phyloP scores from a whole-genome alignment of 176 grass and related monocot species.

The Avena insularis region DNA sequence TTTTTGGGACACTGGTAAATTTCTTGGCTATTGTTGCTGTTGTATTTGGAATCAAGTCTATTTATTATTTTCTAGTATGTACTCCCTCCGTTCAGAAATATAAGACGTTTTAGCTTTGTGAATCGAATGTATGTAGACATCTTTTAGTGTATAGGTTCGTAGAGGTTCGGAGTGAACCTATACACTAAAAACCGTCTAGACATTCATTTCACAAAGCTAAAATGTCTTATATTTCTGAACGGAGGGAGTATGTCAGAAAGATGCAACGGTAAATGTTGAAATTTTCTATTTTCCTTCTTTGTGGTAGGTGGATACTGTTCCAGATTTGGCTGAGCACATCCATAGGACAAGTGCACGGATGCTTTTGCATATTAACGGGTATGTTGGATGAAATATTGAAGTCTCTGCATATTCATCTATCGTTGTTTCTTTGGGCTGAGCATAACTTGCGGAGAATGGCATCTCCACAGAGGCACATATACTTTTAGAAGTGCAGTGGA shows the following conservation, averaged over 20 bases:
- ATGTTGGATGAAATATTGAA: constrained; percentile 33
- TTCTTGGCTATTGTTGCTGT: constrained; percentile 20
- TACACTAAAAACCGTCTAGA: no score
- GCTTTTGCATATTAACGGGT: constrained; percentile 99
- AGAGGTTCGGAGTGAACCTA: no score
- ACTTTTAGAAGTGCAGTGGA: constrained; percentile 14
- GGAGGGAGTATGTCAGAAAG: background rate
- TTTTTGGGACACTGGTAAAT: constrained; percentile 80
- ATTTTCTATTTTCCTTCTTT: constrained; percentile 36
- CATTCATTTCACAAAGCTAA: no score
- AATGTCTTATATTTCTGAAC: no score
- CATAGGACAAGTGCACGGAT: constrained; percentile 85
- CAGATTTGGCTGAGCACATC: constrained; percentile 91
- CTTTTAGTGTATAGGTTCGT: no score
- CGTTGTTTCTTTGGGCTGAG: constrained; percentile 10
- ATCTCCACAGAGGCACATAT: constrained; percentile 36
- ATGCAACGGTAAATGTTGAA: constrained; percentile 11
- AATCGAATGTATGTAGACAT: no score
- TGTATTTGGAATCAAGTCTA: background rate
- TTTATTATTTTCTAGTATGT: constrained; percentile 22
- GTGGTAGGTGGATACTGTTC: constrained; percentile 90
- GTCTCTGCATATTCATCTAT: background rate
- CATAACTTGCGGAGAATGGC: constrained; percentile 17
- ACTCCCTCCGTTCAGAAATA: no score
- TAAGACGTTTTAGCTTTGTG: no score